These are phyloP conservation scores for Cyclotella baltica DNA, from an alignment of 108 stramenopile genomes.

Conservation along the genomic window DNA sequence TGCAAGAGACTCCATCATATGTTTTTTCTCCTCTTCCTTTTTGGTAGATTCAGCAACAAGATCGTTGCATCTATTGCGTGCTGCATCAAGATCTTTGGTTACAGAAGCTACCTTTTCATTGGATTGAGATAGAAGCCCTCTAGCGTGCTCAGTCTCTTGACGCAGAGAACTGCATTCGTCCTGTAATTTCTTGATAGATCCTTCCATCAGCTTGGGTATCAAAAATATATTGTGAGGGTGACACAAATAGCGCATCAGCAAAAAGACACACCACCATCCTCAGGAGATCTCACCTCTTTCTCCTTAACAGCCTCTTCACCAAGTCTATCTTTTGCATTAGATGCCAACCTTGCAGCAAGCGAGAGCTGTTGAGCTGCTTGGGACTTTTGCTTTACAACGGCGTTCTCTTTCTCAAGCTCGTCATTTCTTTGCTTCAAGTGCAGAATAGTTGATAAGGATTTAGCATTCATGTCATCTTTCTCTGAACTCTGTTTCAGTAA, in stretches of 20 bases:
- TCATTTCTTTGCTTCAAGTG: constrained; percentile 85
- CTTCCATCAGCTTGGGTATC: constrained; percentile 48
- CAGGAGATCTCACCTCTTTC: constrained; percentile 39
- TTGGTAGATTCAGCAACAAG: constrained; percentile 68
- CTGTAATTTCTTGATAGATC: constrained; percentile 38
- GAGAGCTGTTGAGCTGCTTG: constrained; percentile 84
- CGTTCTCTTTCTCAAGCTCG: constrained; percentile 71
- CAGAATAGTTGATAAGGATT: constrained; percentile 84
- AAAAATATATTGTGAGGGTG: not conserved
- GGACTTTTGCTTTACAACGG: constrained; percentile 73
- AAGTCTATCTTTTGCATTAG: constrained; percentile 82
- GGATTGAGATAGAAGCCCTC: constrained; percentile 49
- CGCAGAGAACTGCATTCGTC: constrained; percentile 49
- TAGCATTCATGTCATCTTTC: constrained; percentile 92
- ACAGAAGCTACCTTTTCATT: constrained; percentile 54
- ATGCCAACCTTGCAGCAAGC: constrained; percentile 78
- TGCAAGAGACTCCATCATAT: constrained; percentile 72
- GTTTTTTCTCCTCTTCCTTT: constrained; percentile 68
- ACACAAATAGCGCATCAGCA: not conserved
- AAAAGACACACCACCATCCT: not conserved
- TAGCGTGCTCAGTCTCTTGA: constrained; percentile 50
- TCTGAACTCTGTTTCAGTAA: constrained; percentile 81
- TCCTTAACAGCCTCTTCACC: constrained; percentile 79
- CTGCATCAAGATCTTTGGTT: constrained; percentile 58
- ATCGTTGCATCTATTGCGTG: constrained; percentile 73